Percentiles rank a stretch among this genome's conserved stretches.
Conservation (phyloP, 352 stramenopile species). For the Achlya hypogyna region DNA sequence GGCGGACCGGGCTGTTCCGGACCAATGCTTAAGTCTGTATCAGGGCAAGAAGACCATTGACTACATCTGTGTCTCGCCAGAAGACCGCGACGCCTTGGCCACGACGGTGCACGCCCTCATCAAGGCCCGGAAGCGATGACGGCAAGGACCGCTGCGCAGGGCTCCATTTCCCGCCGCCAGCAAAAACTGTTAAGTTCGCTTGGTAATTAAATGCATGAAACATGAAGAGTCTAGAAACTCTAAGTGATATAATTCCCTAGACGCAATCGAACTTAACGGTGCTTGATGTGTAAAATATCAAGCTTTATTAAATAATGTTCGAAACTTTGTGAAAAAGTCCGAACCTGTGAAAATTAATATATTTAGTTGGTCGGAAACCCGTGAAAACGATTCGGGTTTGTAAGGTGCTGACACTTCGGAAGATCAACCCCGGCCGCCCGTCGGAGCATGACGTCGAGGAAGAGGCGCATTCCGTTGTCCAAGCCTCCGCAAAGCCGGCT, state of each 20-base stretch:
- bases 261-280: too few species aligned
- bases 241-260: too few species aligned
- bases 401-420: neutral
- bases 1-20: neutral
- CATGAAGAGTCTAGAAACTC: too few species aligned
- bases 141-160: too few species aligned
- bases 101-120: neutral
- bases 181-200: too few species aligned
- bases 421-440: neutral
- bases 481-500: conserved; percentile 3
- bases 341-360: neutral
- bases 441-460: conserved; percentile 13
- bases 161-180: too few species aligned
- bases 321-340: neutral
- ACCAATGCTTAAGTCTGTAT: conserved; percentile 3
- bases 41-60: neutral
- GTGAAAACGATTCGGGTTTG: conserved; percentile 1
- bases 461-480: conserved; percentile 19
- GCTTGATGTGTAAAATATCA: too few species aligned
- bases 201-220: too few species aligned
- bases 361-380: conserved; percentile 1
- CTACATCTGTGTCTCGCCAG: conserved; percentile 2
- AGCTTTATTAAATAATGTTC: too few species aligned
- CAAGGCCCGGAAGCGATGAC: neutral
- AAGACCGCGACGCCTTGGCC: conserved; percentile 2